Evolutionary conservation across 768 basidiomycete genomes (phyloP).

Genomic region (Russula ochroleuca): DNA sequence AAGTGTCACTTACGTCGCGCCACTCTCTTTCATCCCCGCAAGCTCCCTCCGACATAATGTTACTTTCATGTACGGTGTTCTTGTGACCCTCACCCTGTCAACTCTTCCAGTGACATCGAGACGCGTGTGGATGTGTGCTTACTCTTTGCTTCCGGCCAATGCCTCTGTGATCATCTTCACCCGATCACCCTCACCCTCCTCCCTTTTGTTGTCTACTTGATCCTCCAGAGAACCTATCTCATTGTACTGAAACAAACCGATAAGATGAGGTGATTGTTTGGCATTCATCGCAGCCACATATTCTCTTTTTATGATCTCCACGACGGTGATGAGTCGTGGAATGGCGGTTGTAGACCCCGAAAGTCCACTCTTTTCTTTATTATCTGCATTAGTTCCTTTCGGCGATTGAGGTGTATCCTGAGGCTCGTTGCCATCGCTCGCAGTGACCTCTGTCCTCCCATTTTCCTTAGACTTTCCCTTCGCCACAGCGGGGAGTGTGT

Average conservation of each 20-base stretch:
- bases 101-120: not conserved
- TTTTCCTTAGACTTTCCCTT: not conserved
- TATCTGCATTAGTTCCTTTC: conserved; percentile 4
- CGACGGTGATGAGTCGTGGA: conserved; percentile 68
- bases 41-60: conserved; percentile 52
- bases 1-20: conserved; percentile 48
- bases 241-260: conserved; percentile 75
- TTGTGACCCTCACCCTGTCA: conserved; percentile 30
- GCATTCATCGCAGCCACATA: conserved; percentile 53
- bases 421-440: conserved; percentile 3
- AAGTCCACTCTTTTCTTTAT: conserved; percentile 29
- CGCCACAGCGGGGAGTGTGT: conserved; percentile 49
- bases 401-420: conserved; percentile 9
- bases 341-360: conserved; percentile 40
- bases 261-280: conserved; percentile 28
- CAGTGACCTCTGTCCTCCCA: conserved; percentile 7
- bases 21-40: conserved; percentile 32
- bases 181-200: conserved; percentile 33
- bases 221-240: conserved; percentile 56
- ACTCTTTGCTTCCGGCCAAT: conserved; percentile 60
- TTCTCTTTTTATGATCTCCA: conserved; percentile 83
- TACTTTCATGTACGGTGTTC: conserved; percentile 66
- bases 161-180: conserved; percentile 35
- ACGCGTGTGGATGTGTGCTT: conserved; percentile 29
- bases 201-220: conserved; percentile 29